Base-by-base conservation (phyloP, 1,284 basidiomycete species). In the Amylostereum areolatum region DNA sequence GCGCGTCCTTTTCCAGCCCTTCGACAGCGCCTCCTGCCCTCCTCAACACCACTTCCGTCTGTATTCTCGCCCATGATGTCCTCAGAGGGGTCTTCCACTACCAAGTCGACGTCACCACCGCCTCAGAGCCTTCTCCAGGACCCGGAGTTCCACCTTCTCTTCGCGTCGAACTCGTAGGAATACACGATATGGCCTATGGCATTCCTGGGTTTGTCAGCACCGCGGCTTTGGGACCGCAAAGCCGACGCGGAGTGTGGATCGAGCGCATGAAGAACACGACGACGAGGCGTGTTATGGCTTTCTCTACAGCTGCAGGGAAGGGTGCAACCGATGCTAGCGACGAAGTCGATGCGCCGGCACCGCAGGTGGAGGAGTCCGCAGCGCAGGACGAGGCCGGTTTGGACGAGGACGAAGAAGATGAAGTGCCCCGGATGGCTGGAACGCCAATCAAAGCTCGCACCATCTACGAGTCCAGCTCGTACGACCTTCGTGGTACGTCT, bases 1-100 rank as follows among this genome's bases (percentile, higher is more conserved):
- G 67, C 8, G 68, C 71, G 0, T 70, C 71, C 3, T 66, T 78
- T 49, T 71, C 77, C 12, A 5, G 43, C 52, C 43, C 47, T 51
- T 34, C 30, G 18, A 10, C 11, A 31, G 2, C n/a, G 8, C 34
- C 39, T 31, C 6, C 12, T 33, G 30, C 12, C 39, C 4, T 52
- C 43, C 10, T 33, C n/a, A 29, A 46, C 41, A 11, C 60, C 58
- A 4, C 53, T 73, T 18, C 18, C 1, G 18, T 18, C 35, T 66
- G 65, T 12, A 63, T 78, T 51, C 66, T 81, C 45, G 71, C 72
- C n/a, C 74, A 73, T 55, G 78, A 81, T 53, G 64, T 75, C 36
- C 66, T 77, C 18, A 71, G 72, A 55, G 80, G 80, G 0, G 66
- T 80, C 25, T 80, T 73, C 56, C 71, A 74, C 50, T 81, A 72